Conservation (phyloP, 2,329 filamentous ascomycete species). For the Fusarium xyrophilum region DNA sequence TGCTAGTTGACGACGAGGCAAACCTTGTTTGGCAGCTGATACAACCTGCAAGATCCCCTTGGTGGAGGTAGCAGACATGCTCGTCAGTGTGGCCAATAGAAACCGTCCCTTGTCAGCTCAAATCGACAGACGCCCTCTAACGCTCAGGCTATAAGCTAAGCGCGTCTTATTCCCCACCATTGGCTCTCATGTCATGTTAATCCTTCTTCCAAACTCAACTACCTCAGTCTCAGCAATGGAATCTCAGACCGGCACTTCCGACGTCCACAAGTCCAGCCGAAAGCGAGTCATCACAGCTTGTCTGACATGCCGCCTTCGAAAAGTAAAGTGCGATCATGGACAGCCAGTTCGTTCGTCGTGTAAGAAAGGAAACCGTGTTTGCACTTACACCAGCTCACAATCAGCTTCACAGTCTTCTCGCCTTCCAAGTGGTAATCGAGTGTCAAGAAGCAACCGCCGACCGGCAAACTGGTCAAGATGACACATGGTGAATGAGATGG, state of each 20-base stretch:
- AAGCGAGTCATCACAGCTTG: neutral
- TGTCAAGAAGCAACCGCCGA: neutral
- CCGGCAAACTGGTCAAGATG: neutral
- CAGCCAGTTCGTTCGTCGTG: neutral
- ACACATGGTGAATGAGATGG: neutral
- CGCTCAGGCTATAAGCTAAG: neutral
- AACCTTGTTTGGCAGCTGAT: neutral
- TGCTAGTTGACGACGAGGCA: neutral
- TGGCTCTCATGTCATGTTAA: neutral
- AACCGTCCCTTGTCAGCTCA: neutral
- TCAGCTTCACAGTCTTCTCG: neutral
- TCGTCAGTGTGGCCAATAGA: neutral
- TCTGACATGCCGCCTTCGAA: neutral
- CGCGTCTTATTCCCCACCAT: neutral
- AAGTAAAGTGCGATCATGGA: constrained; percentile 1
- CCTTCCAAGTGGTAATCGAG: neutral
- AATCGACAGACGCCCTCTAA: neutral
- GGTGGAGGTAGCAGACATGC: neutral
- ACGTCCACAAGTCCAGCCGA: neutral
- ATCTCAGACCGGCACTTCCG: neutral
- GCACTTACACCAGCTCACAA: neutral
- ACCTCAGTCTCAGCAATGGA: neutral
- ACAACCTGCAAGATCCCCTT: neutral
- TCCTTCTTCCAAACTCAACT: neutral
- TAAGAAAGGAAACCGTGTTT: constrained; percentile 2